Evolutionary conservation across 2,329 filamentous ascomycete genomes (phyloP).

Genomic region (Dichotomopilus funicola): DNA sequence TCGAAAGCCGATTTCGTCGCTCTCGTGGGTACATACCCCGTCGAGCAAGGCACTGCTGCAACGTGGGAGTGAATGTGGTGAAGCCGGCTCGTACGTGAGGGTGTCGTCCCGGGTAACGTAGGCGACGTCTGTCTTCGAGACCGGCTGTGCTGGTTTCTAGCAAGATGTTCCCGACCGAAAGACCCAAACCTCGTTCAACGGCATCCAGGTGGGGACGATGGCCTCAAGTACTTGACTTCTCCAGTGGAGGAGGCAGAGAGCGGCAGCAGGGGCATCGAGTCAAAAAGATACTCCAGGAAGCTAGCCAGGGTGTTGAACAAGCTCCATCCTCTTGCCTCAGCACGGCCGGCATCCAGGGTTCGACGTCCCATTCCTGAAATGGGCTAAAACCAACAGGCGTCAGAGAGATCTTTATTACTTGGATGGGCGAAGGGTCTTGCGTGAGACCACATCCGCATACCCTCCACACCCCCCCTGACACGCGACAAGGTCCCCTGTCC

Average conservation of each 20-base stretch:
- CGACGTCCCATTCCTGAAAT: slow-evolving; percentile 7
- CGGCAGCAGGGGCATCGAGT: background rate
- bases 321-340: slow-evolving; percentile 11
- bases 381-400: slow-evolving; percentile 10
- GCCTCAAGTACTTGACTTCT: slow-evolving; percentile 18
- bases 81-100: no score
- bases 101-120: no score
- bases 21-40: no score
- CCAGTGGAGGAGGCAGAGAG: no score
- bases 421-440: slow-evolving; percentile 11
- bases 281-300: slow-evolving; percentile 12
- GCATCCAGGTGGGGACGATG: slow-evolving; percentile 12
- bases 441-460: background rate
- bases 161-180: background rate
- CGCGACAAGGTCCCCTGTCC: background rate
- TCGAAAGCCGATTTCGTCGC: no score
- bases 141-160: background rate
- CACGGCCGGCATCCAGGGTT: slow-evolving; percentile 5
- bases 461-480: slow-evolving; percentile 2
- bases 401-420: slow-evolving; percentile 13
- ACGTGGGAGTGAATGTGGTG: no score
- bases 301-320: slow-evolving; percentile 10
- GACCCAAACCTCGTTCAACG: slow-evolving; percentile 4
- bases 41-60: no score
- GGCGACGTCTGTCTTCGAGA: no score